Base-by-base conservation (phyloP, 2,329 filamentous ascomycete genomes). In the Drechslerella dactyloides region DNA sequence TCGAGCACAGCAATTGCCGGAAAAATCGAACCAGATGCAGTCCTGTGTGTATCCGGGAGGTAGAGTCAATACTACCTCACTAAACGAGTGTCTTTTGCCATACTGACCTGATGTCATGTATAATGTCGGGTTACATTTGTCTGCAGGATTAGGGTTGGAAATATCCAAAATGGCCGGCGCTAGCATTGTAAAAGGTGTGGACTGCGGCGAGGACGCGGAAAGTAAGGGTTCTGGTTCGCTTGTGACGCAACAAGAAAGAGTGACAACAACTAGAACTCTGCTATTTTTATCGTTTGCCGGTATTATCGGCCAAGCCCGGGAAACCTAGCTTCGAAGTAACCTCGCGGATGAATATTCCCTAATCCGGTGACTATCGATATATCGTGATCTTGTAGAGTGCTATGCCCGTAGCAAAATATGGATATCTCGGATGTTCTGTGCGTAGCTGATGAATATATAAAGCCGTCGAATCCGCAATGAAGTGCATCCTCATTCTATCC, bases 81-180 rank as follows among this genome's bases (percentile, higher is more conserved):
- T 44, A n/a, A 59, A 24, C 23, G 30, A 37, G 33, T 44, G 50
- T 50, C 17, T 27, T 60, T 60, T 27, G 24, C 40, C 50, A 50
- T n/a, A 30, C 56, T 48, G 42, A 40, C 19, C 44, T 57, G 64
- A 58, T 58, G 51, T 63, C 65, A 58, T 46, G 63, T 53, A 63
- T 59, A 53, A 58, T 58, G 52, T 63, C 65, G 58, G 65, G 65
- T 69, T 69, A 69, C 65, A 69, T 69, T 69, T 52, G 56, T 56
- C 1, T 44, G 40, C 44, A 17, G 57, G 27, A 57, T 55, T 61
- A 21, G 23, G 64, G 63, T 33, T 51, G 40, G 50, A 46, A n/a
- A 46, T 40, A 37, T 33, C 42, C 37, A 40, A 46, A 54, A 59
- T 21, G 50, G 44, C 17, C 1, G n/a, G 21, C 62, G 37, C 61